phyloP scores from a whole-genome alignment of 257 asterid species.

The Nicotiana sylvestris region DNA sequence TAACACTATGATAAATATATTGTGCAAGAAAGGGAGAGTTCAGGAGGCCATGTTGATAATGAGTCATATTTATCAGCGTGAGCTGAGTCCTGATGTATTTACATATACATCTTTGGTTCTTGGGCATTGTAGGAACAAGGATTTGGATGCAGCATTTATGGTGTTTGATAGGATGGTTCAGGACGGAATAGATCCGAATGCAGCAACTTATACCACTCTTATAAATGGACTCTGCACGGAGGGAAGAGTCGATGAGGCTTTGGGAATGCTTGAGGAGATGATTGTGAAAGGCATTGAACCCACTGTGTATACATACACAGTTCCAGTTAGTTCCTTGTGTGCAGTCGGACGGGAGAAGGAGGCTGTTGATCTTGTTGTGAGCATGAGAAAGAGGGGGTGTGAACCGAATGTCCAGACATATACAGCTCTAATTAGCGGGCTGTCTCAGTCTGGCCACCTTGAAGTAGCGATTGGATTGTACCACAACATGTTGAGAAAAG shows the following conservation, averaged over 20 bases:
- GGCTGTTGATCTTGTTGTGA: conserved; percentile 57
- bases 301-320: conserved; percentile 63
- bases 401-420: conserved; percentile 72
- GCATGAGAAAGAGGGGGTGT: conserved; percentile 63
- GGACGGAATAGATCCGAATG: conserved; percentile 67
- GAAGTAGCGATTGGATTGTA: conserved; percentile 79
- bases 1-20: conserved; percentile 75
- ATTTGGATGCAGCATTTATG: conserved; percentile 57
- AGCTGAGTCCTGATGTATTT: conserved; percentile 71
- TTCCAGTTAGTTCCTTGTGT: conserved; percentile 60
- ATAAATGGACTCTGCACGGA: conserved; percentile 72
- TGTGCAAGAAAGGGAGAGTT: conserved; percentile 77
- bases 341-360: conserved; percentile 53
- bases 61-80: conserved; percentile 50
- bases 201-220: conserved; percentile 63
- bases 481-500: conserved; percentile 70
- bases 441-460: conserved; percentile 50
- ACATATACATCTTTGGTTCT: conserved; percentile 76
- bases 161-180: conserved; percentile 68
- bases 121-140: conserved; percentile 71
- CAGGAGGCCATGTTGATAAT: conserved; percentile 61
- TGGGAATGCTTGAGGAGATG: conserved; percentile 72
- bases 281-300: conserved; percentile 56
- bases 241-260: conserved; percentile 65
- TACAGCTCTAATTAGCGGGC: conserved; percentile 75